phyloP scores from a whole-genome alignment of 192 early-diverging fungal species.

The Gaertneriomyces semiglobifer region DNA sequence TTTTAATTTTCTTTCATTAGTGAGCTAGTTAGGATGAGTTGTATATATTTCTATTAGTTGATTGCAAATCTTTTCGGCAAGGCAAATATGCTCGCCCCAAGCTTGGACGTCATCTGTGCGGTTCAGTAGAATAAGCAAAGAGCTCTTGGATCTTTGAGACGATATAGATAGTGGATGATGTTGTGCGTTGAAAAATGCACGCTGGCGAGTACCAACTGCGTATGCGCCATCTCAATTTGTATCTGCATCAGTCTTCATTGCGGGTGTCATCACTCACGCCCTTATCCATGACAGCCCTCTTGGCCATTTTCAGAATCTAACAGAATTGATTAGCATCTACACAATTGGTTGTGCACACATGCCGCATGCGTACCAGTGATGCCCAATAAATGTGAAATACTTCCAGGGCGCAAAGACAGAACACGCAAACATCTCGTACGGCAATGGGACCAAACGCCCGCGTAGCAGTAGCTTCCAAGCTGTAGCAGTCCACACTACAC shows the following conservation, averaged over 20 bases:
- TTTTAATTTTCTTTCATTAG: too few species aligned
- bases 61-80: too few species aligned
- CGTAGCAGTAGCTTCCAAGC: constrained; percentile 5
- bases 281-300: constrained; percentile 37
- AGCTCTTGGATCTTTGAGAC: too few species aligned
- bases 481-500: constrained; percentile 8
- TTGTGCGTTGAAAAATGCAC: too few species aligned
- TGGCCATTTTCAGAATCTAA: constrained; percentile 48
- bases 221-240: too few species aligned
- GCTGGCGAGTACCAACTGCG: too few species aligned
- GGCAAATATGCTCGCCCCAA: too few species aligned
- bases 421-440: constrained; percentile 9
- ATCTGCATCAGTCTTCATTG: constrained; percentile 32
- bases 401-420: constrained; percentile 28
- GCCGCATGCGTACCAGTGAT: constrained; percentile 25
- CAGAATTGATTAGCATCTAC: neutral
- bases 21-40: too few species aligned
- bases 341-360: neutral
- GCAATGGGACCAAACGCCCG: neutral
- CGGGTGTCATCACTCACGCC: constrained; percentile 48
- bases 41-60: too few species aligned
- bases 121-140: too few species aligned
- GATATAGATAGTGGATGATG: too few species aligned
- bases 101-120: too few species aligned
- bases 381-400: constrained; percentile 36